Percentiles rank a stretch among this genome's conserved stretches.
These are phyloP conservation scores for Rhododendron henanense DNA, from an alignment of 148 eudicot genomes.

Conservation along the genomic window DNA sequence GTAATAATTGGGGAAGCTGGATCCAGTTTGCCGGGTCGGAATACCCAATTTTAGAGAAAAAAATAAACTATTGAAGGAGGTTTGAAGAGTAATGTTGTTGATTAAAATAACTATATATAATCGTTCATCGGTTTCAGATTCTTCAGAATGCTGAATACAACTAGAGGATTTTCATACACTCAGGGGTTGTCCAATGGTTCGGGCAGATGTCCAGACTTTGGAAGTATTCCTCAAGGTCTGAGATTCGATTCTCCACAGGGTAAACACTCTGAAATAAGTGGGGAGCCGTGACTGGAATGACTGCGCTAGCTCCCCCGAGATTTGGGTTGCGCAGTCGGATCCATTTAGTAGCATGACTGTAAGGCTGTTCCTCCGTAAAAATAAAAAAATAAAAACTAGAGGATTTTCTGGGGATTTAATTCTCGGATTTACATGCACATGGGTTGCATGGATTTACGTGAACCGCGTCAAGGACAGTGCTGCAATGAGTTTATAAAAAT, in stretches of 20 bases:
- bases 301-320: too few species aligned
- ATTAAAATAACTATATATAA: background rate
- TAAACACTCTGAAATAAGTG: too few species aligned
- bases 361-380: too few species aligned
- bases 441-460: background rate
- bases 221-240: too few species aligned
- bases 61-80: background rate
- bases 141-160: background rate
- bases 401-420: background rate
- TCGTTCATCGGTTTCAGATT: background rate
- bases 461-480: background rate
- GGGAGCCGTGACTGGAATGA: too few species aligned
- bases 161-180: background rate
- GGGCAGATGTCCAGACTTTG: too few species aligned
- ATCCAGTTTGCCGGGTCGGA: background rate
- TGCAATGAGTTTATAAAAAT: background rate
- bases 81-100: background rate
- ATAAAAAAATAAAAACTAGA: too few species aligned
- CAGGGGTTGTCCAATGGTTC: too few species aligned
- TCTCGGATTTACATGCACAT: constrained; percentile 1
- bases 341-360: too few species aligned
- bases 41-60: background rate
- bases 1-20: background rate
- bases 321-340: too few species aligned
- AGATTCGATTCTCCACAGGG: too few species aligned